Conservation (phyloP, 164 flowering plant genomes). For the Dillenia turbinata region DNA sequence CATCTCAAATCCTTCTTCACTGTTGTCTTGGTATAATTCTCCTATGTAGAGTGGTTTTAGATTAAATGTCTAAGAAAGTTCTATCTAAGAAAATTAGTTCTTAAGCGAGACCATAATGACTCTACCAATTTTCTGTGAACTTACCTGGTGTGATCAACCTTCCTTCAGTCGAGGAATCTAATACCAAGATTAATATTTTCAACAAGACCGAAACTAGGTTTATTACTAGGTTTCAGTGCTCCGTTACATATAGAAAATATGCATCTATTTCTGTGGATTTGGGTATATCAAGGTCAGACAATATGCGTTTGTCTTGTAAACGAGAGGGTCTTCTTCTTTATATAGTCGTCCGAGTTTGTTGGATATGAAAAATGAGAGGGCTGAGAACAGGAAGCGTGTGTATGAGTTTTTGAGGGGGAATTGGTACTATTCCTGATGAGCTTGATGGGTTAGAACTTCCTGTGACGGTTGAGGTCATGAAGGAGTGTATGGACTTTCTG, state of each 20-base stretch:
- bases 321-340: constrained; percentile 47
- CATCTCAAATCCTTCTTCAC: too few relatives aligned
- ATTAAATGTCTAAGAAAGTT: too few relatives aligned
- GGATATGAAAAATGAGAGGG: constrained; percentile 74
- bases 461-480: constrained; percentile 84
- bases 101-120: too few relatives aligned
- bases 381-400: constrained; percentile 61
- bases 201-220: constrained; percentile 28
- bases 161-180: too few relatives aligned
- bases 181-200: too few relatives aligned
- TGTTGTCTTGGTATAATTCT: too few relatives aligned
- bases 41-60: too few relatives aligned
- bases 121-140: too few relatives aligned
- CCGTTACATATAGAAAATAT: constrained; percentile 33
- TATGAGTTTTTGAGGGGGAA: constrained; percentile 65
- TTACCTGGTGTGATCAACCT: too few relatives aligned
- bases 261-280: constrained; percentile 31
- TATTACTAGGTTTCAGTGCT: constrained; percentile 22
- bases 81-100: too few relatives aligned
- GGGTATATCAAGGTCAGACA: constrained; percentile 21
- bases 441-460: constrained; percentile 95
- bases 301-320: constrained; percentile 18
- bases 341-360: constrained; percentile 76
- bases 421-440: constrained; percentile 88
- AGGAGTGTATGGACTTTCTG: constrained; percentile 88